A percentile compares a stretch with the other conserved stretches of the same genome.
Conservation (phyloP, 2,329 filamentous ascomycete genomes). For the Myriangium duriaei region DNA sequence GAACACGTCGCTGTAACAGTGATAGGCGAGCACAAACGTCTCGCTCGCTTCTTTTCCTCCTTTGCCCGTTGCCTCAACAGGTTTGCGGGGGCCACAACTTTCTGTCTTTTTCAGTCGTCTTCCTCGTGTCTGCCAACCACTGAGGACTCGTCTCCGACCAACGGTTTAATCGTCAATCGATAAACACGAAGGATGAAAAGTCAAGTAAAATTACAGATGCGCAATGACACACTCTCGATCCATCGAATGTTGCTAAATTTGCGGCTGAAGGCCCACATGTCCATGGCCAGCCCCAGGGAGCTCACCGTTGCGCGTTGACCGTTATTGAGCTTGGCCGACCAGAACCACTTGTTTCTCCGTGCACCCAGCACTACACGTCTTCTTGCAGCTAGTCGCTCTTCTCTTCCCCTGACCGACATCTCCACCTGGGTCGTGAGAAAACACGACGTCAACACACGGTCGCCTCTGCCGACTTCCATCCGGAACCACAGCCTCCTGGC, state of each 20-base stretch:
- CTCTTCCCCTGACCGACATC: neutral
- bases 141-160: too few relatives aligned
- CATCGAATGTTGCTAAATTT: neutral
- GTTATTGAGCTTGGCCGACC: neutral
- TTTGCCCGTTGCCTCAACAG: neutral
- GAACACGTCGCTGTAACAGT: neutral
- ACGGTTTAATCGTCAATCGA: neutral
- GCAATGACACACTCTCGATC: neutral
- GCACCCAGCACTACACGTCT: neutral
- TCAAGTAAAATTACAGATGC: neutral
- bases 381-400: neutral
- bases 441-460: neutral
- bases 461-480: neutral
- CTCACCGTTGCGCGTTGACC: neutral
- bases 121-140: too few relatives aligned
- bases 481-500: neutral
- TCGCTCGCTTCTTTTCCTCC: neutral
- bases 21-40: neutral
- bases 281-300: neutral
- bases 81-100: neutral
- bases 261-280: too few relatives aligned
- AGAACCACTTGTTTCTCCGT: neutral
- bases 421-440: too few relatives aligned
- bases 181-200: neutral
- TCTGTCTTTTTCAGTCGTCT: neutral